Base-by-base conservation (phyloP, 2,329 filamentous ascomycete species). In the Beauveria scarabaeidicola region DNA sequence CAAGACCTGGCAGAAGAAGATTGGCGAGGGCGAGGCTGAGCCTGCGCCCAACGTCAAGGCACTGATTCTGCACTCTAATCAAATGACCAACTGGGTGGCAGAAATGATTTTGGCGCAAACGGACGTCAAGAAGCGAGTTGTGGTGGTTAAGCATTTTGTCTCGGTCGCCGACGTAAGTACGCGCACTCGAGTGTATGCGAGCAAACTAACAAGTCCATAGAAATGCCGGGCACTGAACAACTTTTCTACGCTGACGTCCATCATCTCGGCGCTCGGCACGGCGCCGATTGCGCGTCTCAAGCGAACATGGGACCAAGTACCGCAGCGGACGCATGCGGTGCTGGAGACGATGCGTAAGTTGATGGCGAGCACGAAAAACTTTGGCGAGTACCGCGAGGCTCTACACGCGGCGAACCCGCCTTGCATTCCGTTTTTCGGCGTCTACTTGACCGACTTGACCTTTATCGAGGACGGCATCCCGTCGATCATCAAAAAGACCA, bases 391-490 rank as follows among this genome's bases (percentile, higher is more conserved):
- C 73, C 85, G 94, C 71, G 94, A 97, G 71, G 87, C 91, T 29
- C 78, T 99, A 59, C 93, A 97, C 77, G 87, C 88, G 59, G 91
- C 93, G 27, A 96, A 96, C 67, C 94, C 94, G 19, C 94, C 94
- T 13, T 99, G 94, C 72, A 97, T 97, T 71, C 94, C 94, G 5
- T 99, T 99, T 75, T 96, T 99, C 69, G 94, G 93, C 92, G 93
- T 97, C 59, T 99, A 97, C 72, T 78, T 99, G 63, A 99, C 94
- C 41, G 94, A 99, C 70, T 79, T 99, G 61, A 97, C 93, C 1
- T 99, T 99, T 70, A 99, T 99, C 64, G 94, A 99, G 73, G 93
- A 99, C 69, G 94, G 94, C 66, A 99, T 99, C 63, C 91, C 94
- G 3, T 96, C 92, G 10, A 85, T 96, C 67, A 91, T 95, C 75